phyloP scores from a whole-genome alignment of 2,329 filamentous ascomycete genomes.

The Fonsecaea erecta region DNA sequence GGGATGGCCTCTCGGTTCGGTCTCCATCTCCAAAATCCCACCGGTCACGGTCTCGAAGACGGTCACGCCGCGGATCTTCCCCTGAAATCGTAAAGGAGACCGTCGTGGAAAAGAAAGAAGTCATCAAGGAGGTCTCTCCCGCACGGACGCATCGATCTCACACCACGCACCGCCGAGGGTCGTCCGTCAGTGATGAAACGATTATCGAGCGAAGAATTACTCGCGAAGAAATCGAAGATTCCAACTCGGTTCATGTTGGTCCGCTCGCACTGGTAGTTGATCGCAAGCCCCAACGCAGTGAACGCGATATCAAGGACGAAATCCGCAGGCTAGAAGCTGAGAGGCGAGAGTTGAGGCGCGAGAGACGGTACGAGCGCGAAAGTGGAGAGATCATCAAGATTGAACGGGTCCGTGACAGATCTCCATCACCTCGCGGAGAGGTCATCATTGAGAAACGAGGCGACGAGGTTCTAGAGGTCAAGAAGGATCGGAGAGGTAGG shows the following conservation, averaged over 20 bases:
- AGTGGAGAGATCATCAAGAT: slow-evolving; percentile 35
- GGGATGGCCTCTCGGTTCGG: slow-evolving; percentile 39
- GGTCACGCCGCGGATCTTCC: slow-evolving; percentile 34
- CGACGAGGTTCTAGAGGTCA: slow-evolving; percentile 65
- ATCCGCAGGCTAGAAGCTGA: slow-evolving; percentile 73
- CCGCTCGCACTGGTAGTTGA: slow-evolving; percentile 57
- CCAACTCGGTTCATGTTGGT: slow-evolving; percentile 50
- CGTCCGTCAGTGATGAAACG: slow-evolving; percentile 44
- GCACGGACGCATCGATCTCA: slow-evolving; percentile 33
- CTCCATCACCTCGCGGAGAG: slow-evolving; percentile 37
- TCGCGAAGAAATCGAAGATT: slow-evolving; percentile 50
- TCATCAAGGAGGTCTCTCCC: slow-evolving; percentile 34
- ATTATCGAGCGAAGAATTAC: slow-evolving; percentile 43
- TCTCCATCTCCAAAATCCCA: slow-evolving; percentile 36
- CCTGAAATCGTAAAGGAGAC: slow-evolving; percentile 34
- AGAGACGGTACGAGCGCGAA: slow-evolving; percentile 56
- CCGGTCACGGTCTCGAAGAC: slow-evolving; percentile 41
- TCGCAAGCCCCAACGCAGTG: slow-evolving; percentile 53
- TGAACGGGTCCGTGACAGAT: slow-evolving; percentile 37
- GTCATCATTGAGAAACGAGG: slow-evolving; percentile 46
- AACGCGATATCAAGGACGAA: slow-evolving; percentile 72
- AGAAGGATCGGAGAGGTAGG: slow-evolving; percentile 96
- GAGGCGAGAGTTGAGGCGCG: slow-evolving; percentile 61
- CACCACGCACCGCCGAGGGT: slow-evolving; percentile 42
- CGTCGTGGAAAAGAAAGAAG: slow-evolving; percentile 36